Conservation (phyloP, 2,329 filamentous ascomycete species). For the Conoideocrella luteorostrata region DNA sequence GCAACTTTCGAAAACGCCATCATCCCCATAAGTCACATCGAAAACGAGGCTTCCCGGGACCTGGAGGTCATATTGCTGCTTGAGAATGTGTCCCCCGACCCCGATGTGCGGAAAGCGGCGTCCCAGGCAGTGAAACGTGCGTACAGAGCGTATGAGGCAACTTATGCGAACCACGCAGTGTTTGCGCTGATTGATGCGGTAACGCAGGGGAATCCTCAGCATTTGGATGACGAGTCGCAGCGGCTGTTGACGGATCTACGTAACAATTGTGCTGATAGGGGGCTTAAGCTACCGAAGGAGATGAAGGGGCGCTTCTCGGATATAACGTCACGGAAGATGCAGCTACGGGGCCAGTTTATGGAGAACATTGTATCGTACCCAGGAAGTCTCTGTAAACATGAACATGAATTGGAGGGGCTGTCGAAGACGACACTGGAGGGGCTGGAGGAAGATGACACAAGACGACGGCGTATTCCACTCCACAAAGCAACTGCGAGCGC, state of each 20-base stretch:
- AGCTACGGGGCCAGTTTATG: not conserved
- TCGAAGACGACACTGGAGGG: not conserved
- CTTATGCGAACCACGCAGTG: not conserved
- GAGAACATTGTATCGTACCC: not conserved
- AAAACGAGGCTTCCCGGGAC: not conserved
- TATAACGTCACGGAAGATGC: not conserved
- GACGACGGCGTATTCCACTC: not conserved
- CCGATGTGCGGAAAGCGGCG: not conserved
- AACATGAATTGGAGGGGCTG: constrained; percentile 1
- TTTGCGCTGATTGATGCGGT: not conserved
- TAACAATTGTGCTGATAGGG: not conserved
- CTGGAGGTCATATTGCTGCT: not conserved
- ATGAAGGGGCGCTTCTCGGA: not conserved
- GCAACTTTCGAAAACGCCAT: not conserved
- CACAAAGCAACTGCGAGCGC: not conserved
- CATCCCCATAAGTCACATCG: not conserved
- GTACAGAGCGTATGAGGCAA: not conserved
- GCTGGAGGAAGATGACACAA: not conserved
- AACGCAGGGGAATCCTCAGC: not conserved
- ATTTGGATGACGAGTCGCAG: not conserved
- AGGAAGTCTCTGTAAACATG: not conserved
- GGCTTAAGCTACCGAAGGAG: not conserved
- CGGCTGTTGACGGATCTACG: not conserved
- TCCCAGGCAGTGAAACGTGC: not conserved
- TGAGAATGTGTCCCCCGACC: not conserved